Evolutionary conservation across 164 flowering plant genomes (phyloP).

Genomic region (Vitis rotundifolia): DNA sequence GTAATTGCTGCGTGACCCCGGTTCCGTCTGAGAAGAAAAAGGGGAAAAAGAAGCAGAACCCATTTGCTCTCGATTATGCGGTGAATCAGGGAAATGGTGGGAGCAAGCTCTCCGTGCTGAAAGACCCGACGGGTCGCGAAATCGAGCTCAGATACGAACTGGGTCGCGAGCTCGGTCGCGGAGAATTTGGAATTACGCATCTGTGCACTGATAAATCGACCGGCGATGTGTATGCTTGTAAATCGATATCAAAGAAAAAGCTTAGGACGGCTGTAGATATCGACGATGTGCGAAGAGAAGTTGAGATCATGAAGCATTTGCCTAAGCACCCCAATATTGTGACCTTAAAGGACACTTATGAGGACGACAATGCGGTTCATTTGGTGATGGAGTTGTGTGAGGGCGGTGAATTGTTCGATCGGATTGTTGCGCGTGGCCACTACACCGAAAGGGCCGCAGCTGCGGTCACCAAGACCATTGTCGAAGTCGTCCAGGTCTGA

Average conservation of each 20-base stretch:
- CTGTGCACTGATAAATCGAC: slow-evolving; percentile 25
- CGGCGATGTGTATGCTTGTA: slow-evolving; percentile 34
- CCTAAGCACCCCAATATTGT: slow-evolving; percentile 42
- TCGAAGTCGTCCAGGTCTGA: slow-evolving; percentile 42
- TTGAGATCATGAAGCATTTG: slow-evolving; percentile 45
- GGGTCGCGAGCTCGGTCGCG: slow-evolving; percentile 39
- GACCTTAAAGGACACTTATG: slow-evolving; percentile 39
- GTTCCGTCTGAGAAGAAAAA: slow-evolving; percentile 11
- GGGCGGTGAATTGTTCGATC: slow-evolving; percentile 45
- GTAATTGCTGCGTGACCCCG: slow-evolving; percentile 60
- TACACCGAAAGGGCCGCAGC: slow-evolving; percentile 47
- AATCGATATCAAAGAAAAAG: slow-evolving; percentile 45
- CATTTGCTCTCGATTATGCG: slow-evolving; percentile 27
- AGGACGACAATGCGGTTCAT: slow-evolving; percentile 39
- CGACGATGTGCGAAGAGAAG: slow-evolving; percentile 44
- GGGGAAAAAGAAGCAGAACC: slow-evolving; percentile 43
- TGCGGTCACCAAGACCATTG: slow-evolving; percentile 33
- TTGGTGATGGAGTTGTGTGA: slow-evolving; percentile 47
- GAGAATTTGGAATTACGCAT: slow-evolving; percentile 39
- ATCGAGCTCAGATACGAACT: slow-evolving; percentile 29
- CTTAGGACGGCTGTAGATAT: slow-evolving; percentile 39
- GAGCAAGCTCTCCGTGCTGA: slow-evolving; percentile 23
- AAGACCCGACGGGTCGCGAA: slow-evolving; percentile 28
- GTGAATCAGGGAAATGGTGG: slow-evolving; percentile 11
- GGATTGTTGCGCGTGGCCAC: slow-evolving; percentile 46